These are phyloP conservation scores for Clarireedia hainanense DNA, from an alignment of 2,329 filamentous ascomycete genomes.

Conservation along the genomic window DNA sequence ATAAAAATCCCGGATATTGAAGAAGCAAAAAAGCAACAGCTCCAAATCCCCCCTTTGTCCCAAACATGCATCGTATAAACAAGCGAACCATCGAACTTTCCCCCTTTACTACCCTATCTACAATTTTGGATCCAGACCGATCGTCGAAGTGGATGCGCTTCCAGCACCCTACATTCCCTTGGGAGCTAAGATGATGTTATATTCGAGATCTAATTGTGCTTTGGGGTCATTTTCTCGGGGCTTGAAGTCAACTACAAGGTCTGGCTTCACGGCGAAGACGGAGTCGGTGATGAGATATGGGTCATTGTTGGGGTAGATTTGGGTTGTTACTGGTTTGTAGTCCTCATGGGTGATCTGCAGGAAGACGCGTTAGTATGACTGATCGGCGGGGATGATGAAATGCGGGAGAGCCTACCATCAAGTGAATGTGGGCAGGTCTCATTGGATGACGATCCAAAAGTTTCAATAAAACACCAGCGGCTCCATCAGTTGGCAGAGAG, in stretches of 20 bases:
- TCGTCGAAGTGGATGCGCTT: not conserved
- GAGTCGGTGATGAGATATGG: conserved; percentile 48
- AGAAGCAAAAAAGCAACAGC: too few relatives aligned
- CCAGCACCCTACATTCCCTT: conserved; percentile 4
- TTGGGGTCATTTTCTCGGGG: conserved; percentile 28
- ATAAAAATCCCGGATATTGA: too few relatives aligned
- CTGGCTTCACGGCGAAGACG: conserved; percentile 48
- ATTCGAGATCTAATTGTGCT: conserved; percentile 29
- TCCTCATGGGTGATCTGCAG: conserved; percentile 43
- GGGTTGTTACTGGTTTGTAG: conserved; percentile 63
- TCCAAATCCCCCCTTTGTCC: too few relatives aligned
- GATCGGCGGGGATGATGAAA: not conserved
- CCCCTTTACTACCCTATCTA: not conserved
- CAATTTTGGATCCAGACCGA: not conserved
- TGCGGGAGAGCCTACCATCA: conserved; percentile 34
- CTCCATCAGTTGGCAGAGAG: conserved; percentile 38
- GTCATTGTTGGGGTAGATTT: conserved; percentile 66
- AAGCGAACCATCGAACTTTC: not conserved
- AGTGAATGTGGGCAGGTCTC: conserved; percentile 52
- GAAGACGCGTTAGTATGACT: not conserved
- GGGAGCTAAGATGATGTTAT: conserved; percentile 26
- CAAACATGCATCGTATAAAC: too few relatives aligned
- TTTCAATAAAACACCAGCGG: conserved; percentile 42
- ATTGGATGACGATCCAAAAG: conserved; percentile 49
- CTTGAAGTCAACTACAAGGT: conserved; percentile 37